Conservation (phyloP, 257 asterid species). For the Solanum sparsipilum region DNA sequence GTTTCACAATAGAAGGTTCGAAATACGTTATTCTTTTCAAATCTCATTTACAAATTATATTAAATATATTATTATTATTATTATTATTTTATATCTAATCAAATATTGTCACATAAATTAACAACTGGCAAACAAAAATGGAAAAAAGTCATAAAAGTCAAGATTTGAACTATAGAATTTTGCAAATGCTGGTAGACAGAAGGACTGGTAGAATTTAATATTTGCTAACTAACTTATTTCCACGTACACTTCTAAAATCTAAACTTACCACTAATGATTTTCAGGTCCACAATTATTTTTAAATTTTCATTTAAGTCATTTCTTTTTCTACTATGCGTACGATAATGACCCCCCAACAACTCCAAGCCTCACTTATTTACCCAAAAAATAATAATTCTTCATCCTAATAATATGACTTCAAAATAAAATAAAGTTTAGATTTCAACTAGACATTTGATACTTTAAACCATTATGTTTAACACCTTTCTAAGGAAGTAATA, state of each 20-base stretch:
- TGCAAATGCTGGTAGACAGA: not conserved
- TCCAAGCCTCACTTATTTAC: not conserved
- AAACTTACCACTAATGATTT: not conserved
- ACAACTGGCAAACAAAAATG: not conserved
- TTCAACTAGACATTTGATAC: not conserved
- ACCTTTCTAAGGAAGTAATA: not conserved
- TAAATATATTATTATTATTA: not conserved
- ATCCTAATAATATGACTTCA: not conserved
- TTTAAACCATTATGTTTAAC: not conserved
- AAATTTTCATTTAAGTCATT: not conserved
- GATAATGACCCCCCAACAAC: conserved; percentile 33
- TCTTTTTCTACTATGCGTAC: conserved; percentile 9
- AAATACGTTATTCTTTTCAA: not conserved
- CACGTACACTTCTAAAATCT: not conserved
- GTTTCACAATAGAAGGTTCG: accelerated
- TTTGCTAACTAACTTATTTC: not conserved
- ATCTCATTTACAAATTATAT: not conserved
- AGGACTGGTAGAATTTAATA: not conserved
- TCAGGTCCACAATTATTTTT: not conserved
- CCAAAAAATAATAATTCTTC: not conserved
- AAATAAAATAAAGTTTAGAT: not conserved
- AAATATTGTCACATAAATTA: not conserved
- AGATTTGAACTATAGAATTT: not conserved
- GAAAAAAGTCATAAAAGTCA: not conserved
- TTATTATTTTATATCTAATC: not conserved